Evolutionary conservation across 2,329 filamentous ascomycete species (phyloP), one percentile per base, ranked within the genome.

Genomic region (Penicillium concentricum): DNA sequence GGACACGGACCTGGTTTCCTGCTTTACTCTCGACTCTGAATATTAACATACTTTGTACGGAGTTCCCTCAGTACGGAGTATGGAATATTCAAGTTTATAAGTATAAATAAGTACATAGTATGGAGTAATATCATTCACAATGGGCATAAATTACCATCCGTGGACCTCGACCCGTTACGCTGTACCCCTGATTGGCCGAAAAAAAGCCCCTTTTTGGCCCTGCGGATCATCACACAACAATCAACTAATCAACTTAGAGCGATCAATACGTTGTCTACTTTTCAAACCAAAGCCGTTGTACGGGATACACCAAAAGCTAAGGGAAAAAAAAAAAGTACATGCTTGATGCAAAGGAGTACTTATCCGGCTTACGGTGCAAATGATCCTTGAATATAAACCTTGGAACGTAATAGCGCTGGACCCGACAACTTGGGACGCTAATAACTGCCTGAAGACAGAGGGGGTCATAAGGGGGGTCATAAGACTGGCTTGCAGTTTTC

Each of bases 401-500:
- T 10, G 8, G 28, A 8, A 51, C 26, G 37, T 51, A n/a, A 28
- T 26, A 54, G 41, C 26, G 32, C 35, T 42, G 30, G 56, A 37
- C 61, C 60, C 61, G 60, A 57, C 48, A 54, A 6, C 42, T n/a
- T 35, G 60, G 60, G 15, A 61, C 60, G 51, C 58, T 63, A 59
- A 53, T 12, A 45, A 26, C 34, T 57, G 60, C 52, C 30, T 44
- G 41, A 63, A 62, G 59, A 41, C 34, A 57, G 59, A 61, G 61
- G 57, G 57, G 57, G 62, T 60, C 60, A 61, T 32, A 45, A 45
- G 37, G 30, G 26, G 48, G 48, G 35, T 43, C 38, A 35, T 63
- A 58, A 63, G 61, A 58, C 61, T 56, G 52, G 60, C 46, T 51
- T 43, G 16, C 50, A 45, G 24, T 44, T 30, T 45, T 24, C 28